A percentile compares a stretch with the other conserved stretches of the same genome.
phyloP scores from a whole-genome alignment of 106 monocot species.

The Narthecium ossifragum region DNA sequence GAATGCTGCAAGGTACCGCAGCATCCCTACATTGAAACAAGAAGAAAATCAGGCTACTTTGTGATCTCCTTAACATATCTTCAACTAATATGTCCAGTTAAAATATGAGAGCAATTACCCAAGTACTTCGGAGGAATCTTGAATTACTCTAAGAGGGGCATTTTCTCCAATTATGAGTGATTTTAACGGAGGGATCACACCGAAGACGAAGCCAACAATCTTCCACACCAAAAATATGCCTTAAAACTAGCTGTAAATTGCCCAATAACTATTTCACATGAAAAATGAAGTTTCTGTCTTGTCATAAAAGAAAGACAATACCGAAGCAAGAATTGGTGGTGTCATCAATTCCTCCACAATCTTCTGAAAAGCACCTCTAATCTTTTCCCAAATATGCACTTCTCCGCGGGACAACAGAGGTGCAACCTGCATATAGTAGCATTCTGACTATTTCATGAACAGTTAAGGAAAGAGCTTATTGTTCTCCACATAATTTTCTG shows the following conservation, averaged over 20 bases:
- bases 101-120: slow-evolving; percentile 30
- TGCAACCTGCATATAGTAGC: slow-evolving; percentile 5
- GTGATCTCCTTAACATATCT: not conserved
- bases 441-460: no score
- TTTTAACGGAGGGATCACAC: slow-evolving; percentile 54
- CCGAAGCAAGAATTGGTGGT: slow-evolving; percentile 37
- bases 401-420: slow-evolving; percentile 4
- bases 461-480: no score
- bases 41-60: no score
- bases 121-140: slow-evolving; percentile 41
- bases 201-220: slow-evolving; percentile 46
- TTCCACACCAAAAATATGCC: no score
- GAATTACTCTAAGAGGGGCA: slow-evolving; percentile 43
- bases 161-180: slow-evolving; percentile 36
- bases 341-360: slow-evolving; percentile 23
- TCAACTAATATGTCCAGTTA: not conserved
- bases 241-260: no score
- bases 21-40: slow-evolving; percentile 38
- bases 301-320: slow-evolving; percentile 3
- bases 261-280: no score
- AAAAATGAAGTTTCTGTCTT: not conserved
- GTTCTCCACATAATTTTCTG: no score
- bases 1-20: slow-evolving; percentile 58
- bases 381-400: not conserved
- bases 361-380: slow-evolving; percentile 11